Conservation (phyloP, 257 asterid genomes). For the Nicotiana tabacum region DNA sequence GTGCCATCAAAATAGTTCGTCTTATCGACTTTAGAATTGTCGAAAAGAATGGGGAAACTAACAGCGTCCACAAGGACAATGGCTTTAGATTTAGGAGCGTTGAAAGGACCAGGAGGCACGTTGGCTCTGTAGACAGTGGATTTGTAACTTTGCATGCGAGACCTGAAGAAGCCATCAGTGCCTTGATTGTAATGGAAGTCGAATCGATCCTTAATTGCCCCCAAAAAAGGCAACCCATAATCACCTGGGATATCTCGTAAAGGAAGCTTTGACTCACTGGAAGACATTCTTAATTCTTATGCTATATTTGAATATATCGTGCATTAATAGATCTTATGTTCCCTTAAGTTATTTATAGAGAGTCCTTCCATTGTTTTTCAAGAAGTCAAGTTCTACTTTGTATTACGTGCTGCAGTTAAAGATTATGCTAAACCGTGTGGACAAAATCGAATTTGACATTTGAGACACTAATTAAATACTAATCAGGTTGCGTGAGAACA, state of each 20-base stretch:
- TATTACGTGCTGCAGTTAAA: too few species aligned
- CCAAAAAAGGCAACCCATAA: constrained; percentile 40
- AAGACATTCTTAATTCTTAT: too few species aligned
- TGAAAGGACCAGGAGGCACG: constrained; percentile 57
- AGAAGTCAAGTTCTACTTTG: too few species aligned
- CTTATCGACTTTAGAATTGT: constrained; percentile 60
- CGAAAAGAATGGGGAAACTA: constrained; percentile 64
- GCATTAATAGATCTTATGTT: too few species aligned
- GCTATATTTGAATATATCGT: too few species aligned
- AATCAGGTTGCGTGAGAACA: too few species aligned
- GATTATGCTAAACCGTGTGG: too few species aligned
- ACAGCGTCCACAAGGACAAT: constrained; percentile 52
- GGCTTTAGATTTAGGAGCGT: constrained; percentile 29
- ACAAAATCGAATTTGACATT: too few species aligned
- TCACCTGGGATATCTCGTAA: constrained; percentile 45
- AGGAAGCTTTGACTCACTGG: constrained; percentile 21
- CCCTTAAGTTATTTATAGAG: too few species aligned
- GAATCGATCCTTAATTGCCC: constrained; percentile 35
- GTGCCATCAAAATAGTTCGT: constrained; percentile 66
- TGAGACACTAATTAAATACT: too few species aligned
- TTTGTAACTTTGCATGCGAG: constrained; percentile 32
- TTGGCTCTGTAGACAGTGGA: constrained; percentile 42
- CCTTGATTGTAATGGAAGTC: constrained; percentile 50
- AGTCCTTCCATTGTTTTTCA: too few species aligned
- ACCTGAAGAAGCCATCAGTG: constrained; percentile 32